phyloP scores from a whole-genome alignment of 2,329 filamentous ascomycete genomes.

The Apiospora koreana region DNA sequence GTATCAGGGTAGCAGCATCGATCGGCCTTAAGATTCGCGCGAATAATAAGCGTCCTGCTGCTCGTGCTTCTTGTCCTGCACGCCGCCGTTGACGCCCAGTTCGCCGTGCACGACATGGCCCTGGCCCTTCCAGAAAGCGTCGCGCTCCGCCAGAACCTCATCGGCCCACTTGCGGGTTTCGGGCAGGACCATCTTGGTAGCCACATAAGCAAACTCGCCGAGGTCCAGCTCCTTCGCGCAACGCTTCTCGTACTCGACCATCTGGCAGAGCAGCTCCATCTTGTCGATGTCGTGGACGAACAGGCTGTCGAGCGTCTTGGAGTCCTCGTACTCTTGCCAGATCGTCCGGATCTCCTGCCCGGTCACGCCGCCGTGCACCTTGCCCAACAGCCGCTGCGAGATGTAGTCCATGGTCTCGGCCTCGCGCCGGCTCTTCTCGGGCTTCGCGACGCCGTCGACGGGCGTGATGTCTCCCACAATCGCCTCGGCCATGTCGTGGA shows the following conservation, averaged over 20 bases:
- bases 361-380: constrained; percentile 68
- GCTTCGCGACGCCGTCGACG: constrained; percentile 80
- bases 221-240: constrained; percentile 69
- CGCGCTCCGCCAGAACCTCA: constrained; percentile 74
- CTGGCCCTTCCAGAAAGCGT: constrained; percentile 67
- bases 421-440: constrained; percentile 88
- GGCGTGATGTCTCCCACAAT: constrained; percentile 97
- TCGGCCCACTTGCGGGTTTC: constrained; percentile 82
- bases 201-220: constrained; percentile 83
- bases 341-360: constrained; percentile 74
- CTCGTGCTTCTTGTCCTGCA: constrained; percentile 36
- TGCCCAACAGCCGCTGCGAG: constrained; percentile 69
- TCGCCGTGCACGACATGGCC: constrained; percentile 47
- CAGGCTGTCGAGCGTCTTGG: constrained; percentile 76
- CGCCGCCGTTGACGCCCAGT: constrained; percentile 40
- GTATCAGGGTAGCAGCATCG: too few species aligned
- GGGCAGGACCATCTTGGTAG: constrained; percentile 68
- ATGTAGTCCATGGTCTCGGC: constrained; percentile 91
- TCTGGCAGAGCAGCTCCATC: constrained; percentile 91
- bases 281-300: constrained; percentile 98
- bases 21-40: not conserved
- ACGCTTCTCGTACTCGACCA: constrained; percentile 90
- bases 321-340: constrained; percentile 96
- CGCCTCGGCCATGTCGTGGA: constrained; percentile 97
- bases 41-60: constrained; percentile 55